phyloP scores from a whole-genome alignment of 805 yeast genomes.

The Ogataea naganishii region DNA sequence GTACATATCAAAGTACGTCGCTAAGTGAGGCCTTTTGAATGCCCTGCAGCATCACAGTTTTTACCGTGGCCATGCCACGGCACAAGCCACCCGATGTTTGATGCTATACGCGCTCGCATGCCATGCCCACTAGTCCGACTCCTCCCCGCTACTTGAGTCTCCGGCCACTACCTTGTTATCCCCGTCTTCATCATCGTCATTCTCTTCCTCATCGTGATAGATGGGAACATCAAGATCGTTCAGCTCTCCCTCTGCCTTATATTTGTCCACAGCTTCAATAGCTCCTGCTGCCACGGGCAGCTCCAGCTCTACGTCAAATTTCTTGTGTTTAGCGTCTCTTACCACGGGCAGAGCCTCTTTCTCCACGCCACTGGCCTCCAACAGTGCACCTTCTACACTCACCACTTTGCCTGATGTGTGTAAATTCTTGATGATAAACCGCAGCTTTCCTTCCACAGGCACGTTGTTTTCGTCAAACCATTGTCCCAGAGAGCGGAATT shows the following conservation, averaged over 20 bases:
- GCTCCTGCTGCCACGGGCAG: slow-evolving; percentile 3
- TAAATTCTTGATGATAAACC: slow-evolving; percentile 64
- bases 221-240: slow-evolving; percentile 12
- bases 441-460: slow-evolving; percentile 74
- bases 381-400: slow-evolving; percentile 81
- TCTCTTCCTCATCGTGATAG: slow-evolving; percentile 13
- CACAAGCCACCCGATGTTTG: too few species aligned
- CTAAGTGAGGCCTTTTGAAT: too few species aligned
- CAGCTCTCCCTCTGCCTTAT: not conserved
- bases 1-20: too few species aligned
- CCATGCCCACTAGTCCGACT: slow-evolving; percentile 7
- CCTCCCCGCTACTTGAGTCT: slow-evolving; percentile 15
- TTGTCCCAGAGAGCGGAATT: slow-evolving; percentile 61
- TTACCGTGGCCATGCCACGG: too few species aligned
- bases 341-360: slow-evolving; percentile 44
- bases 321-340: slow-evolving; percentile 31
- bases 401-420: slow-evolving; percentile 75
- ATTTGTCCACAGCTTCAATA: not conserved
- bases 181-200: slow-evolving; percentile 16
- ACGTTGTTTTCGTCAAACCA: slow-evolving; percentile 77
- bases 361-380: slow-evolving; percentile 50
- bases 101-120: too few species aligned
- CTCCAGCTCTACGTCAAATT: slow-evolving; percentile 24
- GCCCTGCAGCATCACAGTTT: too few species aligned
- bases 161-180: slow-evolving; percentile 18